Evolutionary conservation across 2,329 filamentous ascomycete genomes (phyloP).

Genomic region (Ascosphaera pollenicola): DNA sequence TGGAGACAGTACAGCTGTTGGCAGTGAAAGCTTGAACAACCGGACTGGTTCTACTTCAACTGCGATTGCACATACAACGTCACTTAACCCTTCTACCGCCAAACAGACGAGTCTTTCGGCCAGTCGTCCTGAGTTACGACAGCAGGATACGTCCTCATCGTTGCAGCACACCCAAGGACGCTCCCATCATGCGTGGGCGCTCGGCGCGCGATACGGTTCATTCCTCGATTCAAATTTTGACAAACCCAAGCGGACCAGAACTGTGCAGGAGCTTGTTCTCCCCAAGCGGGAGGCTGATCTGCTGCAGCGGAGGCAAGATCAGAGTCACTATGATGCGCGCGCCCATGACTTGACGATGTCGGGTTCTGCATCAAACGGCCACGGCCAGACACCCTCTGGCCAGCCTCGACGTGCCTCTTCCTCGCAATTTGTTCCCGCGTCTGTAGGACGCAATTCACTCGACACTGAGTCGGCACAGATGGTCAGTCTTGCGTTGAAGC

Average conservation of each 20-base stretch:
- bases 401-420: neutral
- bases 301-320: neutral
- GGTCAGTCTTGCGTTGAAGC: constrained; percentile 71
- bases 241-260: neutral
- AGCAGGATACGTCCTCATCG: too few species aligned
- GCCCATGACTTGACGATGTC: neutral
- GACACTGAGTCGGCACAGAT: constrained; percentile 72
- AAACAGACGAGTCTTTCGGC: too few species aligned
- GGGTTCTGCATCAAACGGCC: neutral
- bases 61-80: neutral
- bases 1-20: neutral
- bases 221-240: neutral
- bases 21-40: neutral
- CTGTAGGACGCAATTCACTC: constrained; percentile 11
- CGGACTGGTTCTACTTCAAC: neutral
- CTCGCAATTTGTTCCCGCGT: constrained; percentile 2
- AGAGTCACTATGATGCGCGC: neutral
- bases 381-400: neutral
- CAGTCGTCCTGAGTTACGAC: too few species aligned
- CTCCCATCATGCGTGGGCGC: too few species aligned
- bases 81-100: neutral
- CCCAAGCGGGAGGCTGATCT: neutral
- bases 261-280: neutral
- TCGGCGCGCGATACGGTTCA: neutral
- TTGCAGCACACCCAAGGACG: too few species aligned